Conservation (phyloP, 345 rosid species). For the Conringia planisiliqua region DNA sequence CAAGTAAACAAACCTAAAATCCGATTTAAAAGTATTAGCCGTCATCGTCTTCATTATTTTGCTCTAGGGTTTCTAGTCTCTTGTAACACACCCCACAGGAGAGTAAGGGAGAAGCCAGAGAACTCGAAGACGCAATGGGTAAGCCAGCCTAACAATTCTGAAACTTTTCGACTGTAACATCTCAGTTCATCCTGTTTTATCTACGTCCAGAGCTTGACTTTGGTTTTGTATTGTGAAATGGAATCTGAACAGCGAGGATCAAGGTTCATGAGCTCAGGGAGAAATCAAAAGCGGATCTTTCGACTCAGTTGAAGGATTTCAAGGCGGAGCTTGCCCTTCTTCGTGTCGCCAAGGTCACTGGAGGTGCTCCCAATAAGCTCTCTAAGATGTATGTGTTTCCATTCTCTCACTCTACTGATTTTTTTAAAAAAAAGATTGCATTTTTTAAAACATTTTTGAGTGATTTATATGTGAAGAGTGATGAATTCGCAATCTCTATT, state of each 20-base stretch:
- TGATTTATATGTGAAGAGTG: neutral
- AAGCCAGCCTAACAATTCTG: neutral
- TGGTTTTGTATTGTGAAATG: neutral
- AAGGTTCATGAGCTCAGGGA: constrained; percentile 63
- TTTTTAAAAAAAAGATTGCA: neutral
- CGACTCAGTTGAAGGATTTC: constrained; percentile 46
- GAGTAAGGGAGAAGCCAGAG: neutral
- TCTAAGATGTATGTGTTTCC: constrained; percentile 47
- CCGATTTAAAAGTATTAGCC: neutral
- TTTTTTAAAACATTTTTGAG: neutral
- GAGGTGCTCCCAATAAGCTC: constrained; percentile 70
- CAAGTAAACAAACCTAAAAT: constrained; percentile 1
- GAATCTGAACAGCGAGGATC: constrained; percentile 43
- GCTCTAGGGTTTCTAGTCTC: constrained; percentile 18
- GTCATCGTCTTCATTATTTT: neutral
- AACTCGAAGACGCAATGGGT: constrained; percentile 34
- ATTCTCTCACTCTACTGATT: neutral
- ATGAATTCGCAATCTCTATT: neutral
- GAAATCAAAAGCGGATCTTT: constrained; percentile 47
- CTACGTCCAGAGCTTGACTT: neutral
- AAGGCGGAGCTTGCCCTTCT: constrained; percentile 66
- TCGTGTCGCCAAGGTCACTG: constrained; percentile 70
- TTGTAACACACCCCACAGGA: neutral
- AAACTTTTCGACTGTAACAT: neutral
- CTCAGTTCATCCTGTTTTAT: neutral